These are phyloP conservation scores for Gossypium australe DNA, from an alignment of 345 rosid species.

Conservation along the genomic window DNA sequence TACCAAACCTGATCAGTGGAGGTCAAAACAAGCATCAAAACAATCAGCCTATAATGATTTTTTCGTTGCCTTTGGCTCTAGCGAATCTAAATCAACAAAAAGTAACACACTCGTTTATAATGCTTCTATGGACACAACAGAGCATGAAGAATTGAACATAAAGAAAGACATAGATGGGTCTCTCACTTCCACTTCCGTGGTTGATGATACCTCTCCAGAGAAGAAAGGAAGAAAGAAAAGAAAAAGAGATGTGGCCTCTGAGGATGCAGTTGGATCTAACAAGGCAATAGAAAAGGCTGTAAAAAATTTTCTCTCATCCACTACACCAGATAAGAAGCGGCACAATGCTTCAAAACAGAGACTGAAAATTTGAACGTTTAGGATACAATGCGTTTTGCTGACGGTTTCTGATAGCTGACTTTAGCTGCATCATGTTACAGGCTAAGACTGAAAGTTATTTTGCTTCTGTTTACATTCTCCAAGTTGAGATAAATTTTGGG, in stretches of 20 bases:
- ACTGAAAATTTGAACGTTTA: background rate
- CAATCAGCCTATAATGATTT: constrained; percentile 69
- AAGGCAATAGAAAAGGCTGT: constrained; percentile 27
- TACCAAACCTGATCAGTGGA: constrained; percentile 71
- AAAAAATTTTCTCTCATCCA: constrained; percentile 4
- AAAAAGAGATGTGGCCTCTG: constrained; percentile 21
- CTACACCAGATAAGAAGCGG: background rate
- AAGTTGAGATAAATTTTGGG: background rate
- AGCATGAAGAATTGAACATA: constrained; percentile 32
- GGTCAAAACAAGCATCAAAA: constrained; percentile 68
- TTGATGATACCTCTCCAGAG: constrained; percentile 18
- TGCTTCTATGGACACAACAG: constrained; percentile 37
- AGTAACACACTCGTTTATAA: constrained; percentile 39
- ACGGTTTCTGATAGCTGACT: background rate
- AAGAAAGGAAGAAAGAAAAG: constrained; percentile 20
- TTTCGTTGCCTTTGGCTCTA: constrained; percentile 58
- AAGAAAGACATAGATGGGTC: constrained; percentile 45
- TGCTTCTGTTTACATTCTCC: background rate
- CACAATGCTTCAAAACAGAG: background rate
- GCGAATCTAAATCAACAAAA: constrained; percentile 36
- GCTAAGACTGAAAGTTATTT: background rate
- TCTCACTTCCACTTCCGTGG: constrained; percentile 28
- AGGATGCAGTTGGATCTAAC: constrained; percentile 16
- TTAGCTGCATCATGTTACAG: background rate
- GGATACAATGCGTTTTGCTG: background rate